Conservation (phyloP, 2,329 filamentous ascomycete species). For the Diaporthe citri region DNA sequence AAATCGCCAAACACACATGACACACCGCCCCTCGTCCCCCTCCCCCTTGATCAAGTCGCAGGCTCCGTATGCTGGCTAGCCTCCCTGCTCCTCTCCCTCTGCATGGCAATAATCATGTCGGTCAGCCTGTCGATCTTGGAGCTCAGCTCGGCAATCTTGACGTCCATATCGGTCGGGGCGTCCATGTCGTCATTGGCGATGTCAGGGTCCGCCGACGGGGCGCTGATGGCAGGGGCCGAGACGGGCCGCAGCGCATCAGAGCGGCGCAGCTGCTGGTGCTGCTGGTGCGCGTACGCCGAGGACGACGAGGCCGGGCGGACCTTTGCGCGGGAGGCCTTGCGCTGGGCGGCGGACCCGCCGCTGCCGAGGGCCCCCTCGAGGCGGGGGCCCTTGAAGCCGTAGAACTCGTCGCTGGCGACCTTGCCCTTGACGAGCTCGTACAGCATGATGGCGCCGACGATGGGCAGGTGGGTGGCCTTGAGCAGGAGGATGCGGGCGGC, state of each 20-base stretch:
- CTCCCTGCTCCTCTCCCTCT: constrained; percentile 35
- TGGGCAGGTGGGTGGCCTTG: constrained; percentile 74
- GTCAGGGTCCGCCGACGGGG: constrained; percentile 15
- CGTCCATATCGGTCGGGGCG: constrained; percentile 52
- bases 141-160: constrained; percentile 37
- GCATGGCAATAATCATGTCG: constrained; percentile 38
- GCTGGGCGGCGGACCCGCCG: constrained; percentile 17
- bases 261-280: constrained; percentile 11
- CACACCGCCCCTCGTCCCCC: too few species aligned
- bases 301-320: constrained; percentile 37
- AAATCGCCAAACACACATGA: neutral
- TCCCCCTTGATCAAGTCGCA: constrained; percentile 11
- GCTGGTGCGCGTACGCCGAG: constrained; percentile 43
- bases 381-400: constrained; percentile 62
- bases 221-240: constrained; percentile 7
- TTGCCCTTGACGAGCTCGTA: constrained; percentile 69
- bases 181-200: constrained; percentile 40
- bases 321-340: constrained; percentile 32
- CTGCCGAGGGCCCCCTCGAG: constrained; percentile 11
- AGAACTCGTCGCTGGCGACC: constrained; percentile 57
- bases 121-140: constrained; percentile 41
- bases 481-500: constrained; percentile 71
- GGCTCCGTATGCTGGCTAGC: constrained; percentile 12
- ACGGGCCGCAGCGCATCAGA: constrained; percentile 27
- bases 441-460: constrained; percentile 76